Evolutionary conservation across 164 flowering plant species (phyloP).

Genomic region (Cinnamomum micranthum): DNA sequence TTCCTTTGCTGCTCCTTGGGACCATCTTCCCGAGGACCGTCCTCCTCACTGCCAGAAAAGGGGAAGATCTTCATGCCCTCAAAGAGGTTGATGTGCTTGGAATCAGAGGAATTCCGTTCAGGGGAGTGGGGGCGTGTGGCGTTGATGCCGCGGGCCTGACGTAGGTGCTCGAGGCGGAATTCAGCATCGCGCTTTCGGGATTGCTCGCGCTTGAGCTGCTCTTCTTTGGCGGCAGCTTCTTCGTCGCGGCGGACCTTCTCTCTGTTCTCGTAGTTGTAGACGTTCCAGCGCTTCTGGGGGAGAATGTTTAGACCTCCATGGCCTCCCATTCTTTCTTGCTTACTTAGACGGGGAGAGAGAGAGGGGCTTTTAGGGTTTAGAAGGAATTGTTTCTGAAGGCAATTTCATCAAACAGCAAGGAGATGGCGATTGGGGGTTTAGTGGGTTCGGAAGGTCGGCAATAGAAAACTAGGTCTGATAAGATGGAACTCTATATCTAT

Average conservation of each 20-base stretch:
- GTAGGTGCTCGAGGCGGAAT: slow-evolving; percentile 62
- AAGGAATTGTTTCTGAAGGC: too few species aligned
- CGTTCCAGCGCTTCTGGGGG: slow-evolving; percentile 97
- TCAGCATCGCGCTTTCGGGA: slow-evolving; percentile 74
- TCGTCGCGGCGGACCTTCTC: slow-evolving; percentile 87
- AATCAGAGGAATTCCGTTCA: not conserved
- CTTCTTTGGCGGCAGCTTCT: slow-evolving; percentile 91
- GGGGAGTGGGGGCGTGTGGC: not conserved
- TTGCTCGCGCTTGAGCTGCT: slow-evolving; percentile 87
- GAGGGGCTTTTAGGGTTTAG: too few species aligned
- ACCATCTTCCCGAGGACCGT: slow-evolving; percentile 11
- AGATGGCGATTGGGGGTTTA: too few species aligned
- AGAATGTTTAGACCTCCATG: slow-evolving; percentile 99
- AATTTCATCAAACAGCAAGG: too few species aligned
- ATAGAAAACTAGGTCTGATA: too few species aligned
- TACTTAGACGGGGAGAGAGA: too few species aligned
- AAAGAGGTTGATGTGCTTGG: slow-evolving; percentile 75
- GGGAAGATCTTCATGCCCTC: slow-evolving; percentile 64
- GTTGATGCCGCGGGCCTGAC: slow-evolving; percentile 46
- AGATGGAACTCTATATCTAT: too few species aligned
- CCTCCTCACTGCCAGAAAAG: slow-evolving; percentile 19
- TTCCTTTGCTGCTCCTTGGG: slow-evolving; percentile 36
- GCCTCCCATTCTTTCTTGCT: slow-evolving; percentile 64
- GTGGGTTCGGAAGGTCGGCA: too few species aligned
- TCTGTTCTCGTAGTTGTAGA: slow-evolving; percentile 82